Conservation (phyloP, 495 filamentous ascomycete species). For the Podospora bellae-mahoneyi region DNA sequence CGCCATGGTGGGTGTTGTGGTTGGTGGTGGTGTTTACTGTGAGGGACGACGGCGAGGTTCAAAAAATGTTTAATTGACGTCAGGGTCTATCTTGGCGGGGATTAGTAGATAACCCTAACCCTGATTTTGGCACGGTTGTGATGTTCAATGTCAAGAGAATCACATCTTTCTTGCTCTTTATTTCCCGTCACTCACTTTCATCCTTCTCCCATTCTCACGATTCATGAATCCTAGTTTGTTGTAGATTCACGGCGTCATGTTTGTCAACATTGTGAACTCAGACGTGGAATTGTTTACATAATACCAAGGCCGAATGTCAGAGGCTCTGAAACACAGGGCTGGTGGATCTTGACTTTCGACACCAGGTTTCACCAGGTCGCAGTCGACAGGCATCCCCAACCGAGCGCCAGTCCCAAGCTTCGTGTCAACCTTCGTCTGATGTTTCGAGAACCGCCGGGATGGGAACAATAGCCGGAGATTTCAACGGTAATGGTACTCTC, state of each 20-base stretch:
- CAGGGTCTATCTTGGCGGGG: not conserved
- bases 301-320: not conserved
- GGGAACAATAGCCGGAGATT: slow-evolving; percentile 1
- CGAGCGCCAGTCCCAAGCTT: slow-evolving; percentile 6
- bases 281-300: not conserved
- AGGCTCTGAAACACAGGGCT: not conserved
- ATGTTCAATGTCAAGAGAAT: not conserved
- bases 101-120: not conserved
- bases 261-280: not conserved
- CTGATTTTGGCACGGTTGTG: not conserved
- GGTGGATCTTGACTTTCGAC: not conserved
- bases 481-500: not conserved
- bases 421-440: not conserved
- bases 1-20: slow-evolving; percentile 26
- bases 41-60: not conserved
- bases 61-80: not conserved
- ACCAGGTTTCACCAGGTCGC: slow-evolving; percentile 11
- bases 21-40: not conserved
- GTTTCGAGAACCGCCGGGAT: not conserved
- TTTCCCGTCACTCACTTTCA: not conserved
- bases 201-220: not conserved
- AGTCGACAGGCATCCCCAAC: slow-evolving; percentile 3
- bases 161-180: not conserved
- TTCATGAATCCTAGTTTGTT: not conserved
- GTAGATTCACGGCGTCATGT: too few species aligned